These are phyloP conservation scores for Sporothrix euskadiensis DNA, from an alignment of 2,329 filamentous ascomycete genomes.

Conservation along the genomic window DNA sequence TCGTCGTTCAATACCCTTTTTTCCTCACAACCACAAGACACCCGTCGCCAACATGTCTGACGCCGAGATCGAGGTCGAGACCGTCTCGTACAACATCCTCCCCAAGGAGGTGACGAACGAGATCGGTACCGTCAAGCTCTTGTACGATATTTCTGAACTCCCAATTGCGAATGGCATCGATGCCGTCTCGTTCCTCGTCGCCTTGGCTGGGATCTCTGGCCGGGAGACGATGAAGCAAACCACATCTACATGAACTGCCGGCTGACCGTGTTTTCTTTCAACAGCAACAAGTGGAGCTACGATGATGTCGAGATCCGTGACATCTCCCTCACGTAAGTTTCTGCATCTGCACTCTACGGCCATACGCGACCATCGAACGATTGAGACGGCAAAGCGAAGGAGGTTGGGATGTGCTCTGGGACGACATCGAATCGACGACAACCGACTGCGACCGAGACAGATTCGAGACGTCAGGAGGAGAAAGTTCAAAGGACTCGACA, in stretches of 20 bases:
- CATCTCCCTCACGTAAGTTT: constrained; percentile 96
- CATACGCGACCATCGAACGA: constrained; percentile 27
- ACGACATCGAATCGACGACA: not conserved
- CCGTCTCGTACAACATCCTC: constrained; percentile 72
- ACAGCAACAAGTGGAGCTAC: constrained; percentile 80
- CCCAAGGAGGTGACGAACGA: constrained; percentile 90
- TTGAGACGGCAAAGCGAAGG: not conserved
- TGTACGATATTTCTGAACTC: constrained; percentile 42
- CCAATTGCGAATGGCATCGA: not conserved
- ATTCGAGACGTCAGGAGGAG: not conserved
- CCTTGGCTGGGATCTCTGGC: not conserved
- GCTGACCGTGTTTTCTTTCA: constrained; percentile 27
- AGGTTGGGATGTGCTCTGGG: not conserved
- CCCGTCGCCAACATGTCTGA: constrained; percentile 73
- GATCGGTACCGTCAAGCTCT: constrained; percentile 91
- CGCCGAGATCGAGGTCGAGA: constrained; percentile 92
- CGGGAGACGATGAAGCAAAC: not conserved
- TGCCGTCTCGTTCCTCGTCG: not conserved
- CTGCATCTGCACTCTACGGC: constrained; percentile 2
- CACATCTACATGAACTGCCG: not conserved
- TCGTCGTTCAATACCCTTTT: constrained; percentile 23
- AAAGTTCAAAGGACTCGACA: not conserved
- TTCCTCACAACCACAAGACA: constrained; percentile 33
- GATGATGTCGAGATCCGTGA: constrained; percentile 99
- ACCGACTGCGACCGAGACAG: not conserved